Evolutionary conservation across 108 stramenopile species (phyloP).

Genomic region (Stephanodiscus minutulus): DNA sequence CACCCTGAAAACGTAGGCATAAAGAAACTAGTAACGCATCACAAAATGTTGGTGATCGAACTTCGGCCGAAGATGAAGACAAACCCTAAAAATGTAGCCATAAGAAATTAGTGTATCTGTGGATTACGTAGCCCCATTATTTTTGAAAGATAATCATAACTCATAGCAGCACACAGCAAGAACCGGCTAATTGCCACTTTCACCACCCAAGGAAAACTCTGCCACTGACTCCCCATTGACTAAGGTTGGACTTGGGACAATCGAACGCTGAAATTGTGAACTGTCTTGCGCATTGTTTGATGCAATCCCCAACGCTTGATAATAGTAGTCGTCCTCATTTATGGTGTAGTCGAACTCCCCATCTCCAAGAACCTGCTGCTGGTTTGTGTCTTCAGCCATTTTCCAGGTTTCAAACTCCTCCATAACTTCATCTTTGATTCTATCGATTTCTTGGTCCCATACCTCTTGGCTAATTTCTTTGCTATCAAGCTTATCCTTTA

Average conservation of each 20-base stretch:
- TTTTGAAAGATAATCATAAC: background rate
- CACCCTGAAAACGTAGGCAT: too few species aligned
- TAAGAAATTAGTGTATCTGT: too few species aligned
- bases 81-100: too few species aligned
- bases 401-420: conserved; percentile 44
- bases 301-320: conserved; percentile 35
- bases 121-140: background rate
- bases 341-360: conserved; percentile 46
- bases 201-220: conserved; percentile 35
- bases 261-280: conserved; percentile 21
- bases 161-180: background rate
- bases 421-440: conserved; percentile 45
- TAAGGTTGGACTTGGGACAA: conserved; percentile 26
- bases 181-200: conserved; percentile 16
- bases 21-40: too few species aligned
- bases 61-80: too few species aligned
- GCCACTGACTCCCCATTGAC: conserved; percentile 44
- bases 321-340: conserved; percentile 48
- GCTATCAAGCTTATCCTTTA: conserved; percentile 40
- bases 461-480: conserved; percentile 42
- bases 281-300: conserved; percentile 25
- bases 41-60: too few species aligned
- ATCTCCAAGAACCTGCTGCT: conserved; percentile 23
- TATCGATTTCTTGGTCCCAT: conserved; percentile 48
- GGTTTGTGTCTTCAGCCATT: conserved; percentile 5